Evolutionary conservation across 768 basidiomycete genomes (phyloP).

Genomic region (Macrolepiota fuliginosa): DNA sequence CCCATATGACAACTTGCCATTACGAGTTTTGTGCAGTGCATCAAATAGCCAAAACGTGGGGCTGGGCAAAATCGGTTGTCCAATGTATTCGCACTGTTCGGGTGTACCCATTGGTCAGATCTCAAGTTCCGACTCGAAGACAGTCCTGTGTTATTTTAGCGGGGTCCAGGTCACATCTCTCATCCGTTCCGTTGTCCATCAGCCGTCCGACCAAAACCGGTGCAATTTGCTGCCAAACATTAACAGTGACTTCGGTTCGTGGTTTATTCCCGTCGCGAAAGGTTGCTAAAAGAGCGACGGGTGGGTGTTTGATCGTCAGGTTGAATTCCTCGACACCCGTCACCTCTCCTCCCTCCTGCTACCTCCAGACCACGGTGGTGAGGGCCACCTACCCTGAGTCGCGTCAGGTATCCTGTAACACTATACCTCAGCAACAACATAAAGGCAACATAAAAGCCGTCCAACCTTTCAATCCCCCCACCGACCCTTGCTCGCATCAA

Average conservation of each 20-base stretch:
- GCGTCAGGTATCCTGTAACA: slow-evolving; percentile 10
- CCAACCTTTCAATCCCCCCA: slow-evolving; percentile 1
- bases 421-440: slow-evolving; percentile 5
- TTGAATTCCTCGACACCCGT: slow-evolving; percentile 9
- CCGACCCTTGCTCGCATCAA: slow-evolving; percentile 12
- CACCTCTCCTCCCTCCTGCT: background rate
- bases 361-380: background rate
- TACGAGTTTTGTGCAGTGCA: background rate
- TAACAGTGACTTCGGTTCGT: background rate
- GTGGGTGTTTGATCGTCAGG: slow-evolving; percentile 10
- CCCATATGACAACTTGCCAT: background rate
- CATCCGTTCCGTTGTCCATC: slow-evolving; percentile 3
- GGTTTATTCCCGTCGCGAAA: background rate
- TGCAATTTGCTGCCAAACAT: background rate
- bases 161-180: background rate
- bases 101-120: background rate
- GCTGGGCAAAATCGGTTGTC: slow-evolving; percentile 1
- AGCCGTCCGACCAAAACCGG: background rate
- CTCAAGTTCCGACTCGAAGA: slow-evolving; percentile 5
- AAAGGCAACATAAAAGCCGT: background rate
- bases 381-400: slow-evolving; percentile 4
- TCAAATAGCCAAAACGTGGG: slow-evolving; percentile 1
- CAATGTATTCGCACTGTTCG: background rate
- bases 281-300: slow-evolving; percentile 10
- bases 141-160: background rate